Evolutionary conservation across 495 filamentous ascomycete species (phyloP).

Genomic region (Ascodesmis nigricans): DNA sequence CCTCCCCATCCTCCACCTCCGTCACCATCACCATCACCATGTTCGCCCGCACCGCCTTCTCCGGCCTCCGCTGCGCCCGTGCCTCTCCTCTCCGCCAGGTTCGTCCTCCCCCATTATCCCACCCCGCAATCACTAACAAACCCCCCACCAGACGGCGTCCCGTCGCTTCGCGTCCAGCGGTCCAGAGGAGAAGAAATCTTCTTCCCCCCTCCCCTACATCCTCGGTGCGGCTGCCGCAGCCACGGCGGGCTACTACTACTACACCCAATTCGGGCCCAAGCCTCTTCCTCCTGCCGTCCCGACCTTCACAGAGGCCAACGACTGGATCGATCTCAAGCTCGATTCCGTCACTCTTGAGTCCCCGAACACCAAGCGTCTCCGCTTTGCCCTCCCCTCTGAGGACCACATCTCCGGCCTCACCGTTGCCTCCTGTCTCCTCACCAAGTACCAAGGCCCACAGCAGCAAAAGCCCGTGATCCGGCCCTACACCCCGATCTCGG

Average conservation of each 20-base stretch:
- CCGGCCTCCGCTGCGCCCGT: conserved; percentile 8
- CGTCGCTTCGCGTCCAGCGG: conserved; percentile 13
- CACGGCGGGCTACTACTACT: conserved; percentile 32
- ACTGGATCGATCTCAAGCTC: conserved; percentile 44
- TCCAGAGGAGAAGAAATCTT: conserved; percentile 7
- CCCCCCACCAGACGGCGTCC: conserved; percentile 3
- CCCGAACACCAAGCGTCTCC: conserved; percentile 74
- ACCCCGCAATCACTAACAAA: background rate
- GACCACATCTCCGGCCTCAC: conserved; percentile 62
- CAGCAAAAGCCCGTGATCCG: conserved; percentile 65
- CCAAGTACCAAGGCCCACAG: conserved; percentile 59
- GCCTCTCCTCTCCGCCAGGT: conserved; percentile 11
- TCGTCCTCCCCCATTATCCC: background rate
- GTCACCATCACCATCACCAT: conserved; percentile 6
- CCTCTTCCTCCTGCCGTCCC: conserved; percentile 16
- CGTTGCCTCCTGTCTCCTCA: conserved; percentile 60
- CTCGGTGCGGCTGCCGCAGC: conserved; percentile 24
- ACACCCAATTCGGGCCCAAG: conserved; percentile 26
- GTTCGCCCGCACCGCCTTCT: conserved; percentile 15
- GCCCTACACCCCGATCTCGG: conserved; percentile 79
- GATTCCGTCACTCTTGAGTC: conserved; percentile 55
- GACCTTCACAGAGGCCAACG: conserved; percentile 63
- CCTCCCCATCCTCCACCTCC: background rate
- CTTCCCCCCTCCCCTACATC: conserved; percentile 23
- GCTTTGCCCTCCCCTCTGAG: conserved; percentile 62